Evolutionary conservation across 2,329 filamentous ascomycete species (phyloP), one percentile per base, ranked within the genome.

Genomic region (Venturiaceae sp.): DNA sequence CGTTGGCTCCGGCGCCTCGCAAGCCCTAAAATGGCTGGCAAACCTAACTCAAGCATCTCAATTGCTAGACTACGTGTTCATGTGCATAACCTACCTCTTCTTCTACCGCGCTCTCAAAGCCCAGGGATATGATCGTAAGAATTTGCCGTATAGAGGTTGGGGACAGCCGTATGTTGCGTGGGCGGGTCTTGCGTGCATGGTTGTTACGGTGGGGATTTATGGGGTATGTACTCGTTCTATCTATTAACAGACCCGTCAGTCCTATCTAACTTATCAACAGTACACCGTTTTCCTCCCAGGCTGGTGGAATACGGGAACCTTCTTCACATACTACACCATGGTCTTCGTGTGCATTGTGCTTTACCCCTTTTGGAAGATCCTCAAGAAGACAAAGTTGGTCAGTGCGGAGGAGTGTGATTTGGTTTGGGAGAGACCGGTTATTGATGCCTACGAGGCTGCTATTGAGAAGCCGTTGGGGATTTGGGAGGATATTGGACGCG

Each of bases 161-260:
- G 60, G 76, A 8, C 70, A 76, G 57, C 74, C 75, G 0, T 77
- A 69, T 50, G 67, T 70, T 3, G 68, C 72, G 0, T 77, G 73
- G 47, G 63, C 70, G 34, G 69, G 69, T 0, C 58, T 72, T 1
- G 68, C 68, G 0, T 37, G 63, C 2, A 37, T 74, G 19, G 32
- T 62, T 21, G 52, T 55, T 50, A 60, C 30, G 54, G 58, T 58
- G 16, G 30, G 55, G 14, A 71, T 87, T 57, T 73, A 74, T 65
- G 21, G 23, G 11, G 23, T 14, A n/a, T n/a, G n/a, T n/a, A n/a
- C n/a, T n/a, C n/a, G n/a, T n/a, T n/a, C n/a, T n/a, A 0, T 86
- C 87, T 60, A 84, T 84, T 0, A 79, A 75, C 59, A 83, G 84
- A 0, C 83, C 84, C 0, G 78, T 80, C 66, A 65, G 82, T 19